Evolutionary conservation across 2,329 filamentous ascomycete species (phyloP).

Genomic region (Cadophora sp.): DNA sequence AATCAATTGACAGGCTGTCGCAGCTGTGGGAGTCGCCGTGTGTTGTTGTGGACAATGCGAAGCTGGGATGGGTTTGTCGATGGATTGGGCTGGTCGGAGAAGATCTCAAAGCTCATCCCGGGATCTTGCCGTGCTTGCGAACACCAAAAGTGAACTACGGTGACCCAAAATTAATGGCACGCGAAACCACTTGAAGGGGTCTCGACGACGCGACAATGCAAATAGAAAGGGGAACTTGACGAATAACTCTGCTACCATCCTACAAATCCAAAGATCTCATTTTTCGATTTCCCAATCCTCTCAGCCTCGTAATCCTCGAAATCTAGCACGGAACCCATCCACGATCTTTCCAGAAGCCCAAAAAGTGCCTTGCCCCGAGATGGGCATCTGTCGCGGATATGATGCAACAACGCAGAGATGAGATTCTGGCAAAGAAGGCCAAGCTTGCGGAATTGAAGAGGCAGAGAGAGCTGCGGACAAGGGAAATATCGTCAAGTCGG

Average conservation of each 20-base stretch:
- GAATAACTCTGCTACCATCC: background rate
- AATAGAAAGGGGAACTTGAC: slow-evolving; percentile 7
- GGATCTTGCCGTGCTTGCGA: slow-evolving; percentile 25
- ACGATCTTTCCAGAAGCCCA: background rate
- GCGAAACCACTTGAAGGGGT: slow-evolving; percentile 7
- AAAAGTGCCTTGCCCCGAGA: slow-evolving; percentile 27
- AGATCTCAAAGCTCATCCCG: slow-evolving; percentile 23
- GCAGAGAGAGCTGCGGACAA: slow-evolving; percentile 83
- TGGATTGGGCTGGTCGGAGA: slow-evolving; percentile 23
- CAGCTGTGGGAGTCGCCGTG: slow-evolving; percentile 29
- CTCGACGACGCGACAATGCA: slow-evolving; percentile 23
- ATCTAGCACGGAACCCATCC: background rate
- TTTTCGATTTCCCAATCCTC: background rate
- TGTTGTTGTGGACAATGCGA: slow-evolving; percentile 33
- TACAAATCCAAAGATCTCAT: background rate
- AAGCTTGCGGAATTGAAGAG: slow-evolving; percentile 96
- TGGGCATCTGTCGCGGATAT: slow-evolving; percentile 40
- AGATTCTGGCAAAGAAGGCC: slow-evolving; percentile 95
- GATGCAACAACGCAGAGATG: slow-evolving; percentile 85
- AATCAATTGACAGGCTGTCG: slow-evolving; percentile 42
- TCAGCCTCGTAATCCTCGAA: slow-evolving; percentile 5
- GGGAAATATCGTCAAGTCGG: slow-evolving; percentile 73
- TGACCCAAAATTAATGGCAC: slow-evolving; percentile 23
- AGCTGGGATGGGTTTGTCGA: slow-evolving; percentile 34
- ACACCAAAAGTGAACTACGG: slow-evolving; percentile 8